A percentile compares a stretch with the other conserved stretches of the same genome.
These are phyloP conservation scores for Albifimbria verrucaria DNA, from an alignment of 2,329 filamentous ascomycete species.

Conservation along the genomic window DNA sequence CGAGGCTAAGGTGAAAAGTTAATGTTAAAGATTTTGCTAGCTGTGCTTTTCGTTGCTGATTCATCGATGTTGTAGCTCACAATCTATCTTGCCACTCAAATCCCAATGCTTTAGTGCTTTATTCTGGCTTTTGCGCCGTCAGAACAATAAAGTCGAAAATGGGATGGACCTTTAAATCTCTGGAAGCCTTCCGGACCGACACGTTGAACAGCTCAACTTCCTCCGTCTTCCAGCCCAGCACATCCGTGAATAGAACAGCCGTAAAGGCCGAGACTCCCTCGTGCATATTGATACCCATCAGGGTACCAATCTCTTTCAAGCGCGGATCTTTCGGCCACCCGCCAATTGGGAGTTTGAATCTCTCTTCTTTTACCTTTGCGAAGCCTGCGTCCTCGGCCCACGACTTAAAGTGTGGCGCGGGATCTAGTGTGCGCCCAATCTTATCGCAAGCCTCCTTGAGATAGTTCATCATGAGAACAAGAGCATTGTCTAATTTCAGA, in stretches of 20 bases:
- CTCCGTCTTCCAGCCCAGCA: slow-evolving; percentile 35
- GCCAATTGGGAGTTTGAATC: slow-evolving; percentile 32
- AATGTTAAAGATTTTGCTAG: too few species aligned
- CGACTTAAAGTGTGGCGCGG: slow-evolving; percentile 19
- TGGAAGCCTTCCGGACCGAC: slow-evolving; percentile 16
- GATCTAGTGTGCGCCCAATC: slow-evolving; percentile 26
- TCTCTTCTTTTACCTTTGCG: slow-evolving; percentile 23
- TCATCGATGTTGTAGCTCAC: too few species aligned
- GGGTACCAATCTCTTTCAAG: slow-evolving; percentile 33
- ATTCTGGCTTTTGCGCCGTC: slow-evolving; percentile 23
- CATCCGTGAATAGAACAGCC: slow-evolving; percentile 32
- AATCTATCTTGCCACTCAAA: too few species aligned
- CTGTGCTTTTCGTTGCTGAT: too few species aligned
- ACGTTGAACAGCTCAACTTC: slow-evolving; percentile 38
- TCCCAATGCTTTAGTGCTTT: too few species aligned
- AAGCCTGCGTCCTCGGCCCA: slow-evolving; percentile 35
- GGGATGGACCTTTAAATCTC: slow-evolving; percentile 23
- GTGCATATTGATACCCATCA: slow-evolving; percentile 33
- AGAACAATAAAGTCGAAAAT: slow-evolving; percentile 27
- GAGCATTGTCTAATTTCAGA: slow-evolving; percentile 30
- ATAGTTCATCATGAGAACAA: slow-evolving; percentile 25
- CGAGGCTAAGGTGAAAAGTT: too few species aligned
- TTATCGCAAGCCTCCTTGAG: slow-evolving; percentile 20
- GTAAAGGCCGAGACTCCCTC: slow-evolving; percentile 37
- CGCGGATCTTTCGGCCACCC: slow-evolving; percentile 38